Evolutionary conservation across 768 basidiomycete species (phyloP).

Genomic region (Arthromyces matolae): DNA sequence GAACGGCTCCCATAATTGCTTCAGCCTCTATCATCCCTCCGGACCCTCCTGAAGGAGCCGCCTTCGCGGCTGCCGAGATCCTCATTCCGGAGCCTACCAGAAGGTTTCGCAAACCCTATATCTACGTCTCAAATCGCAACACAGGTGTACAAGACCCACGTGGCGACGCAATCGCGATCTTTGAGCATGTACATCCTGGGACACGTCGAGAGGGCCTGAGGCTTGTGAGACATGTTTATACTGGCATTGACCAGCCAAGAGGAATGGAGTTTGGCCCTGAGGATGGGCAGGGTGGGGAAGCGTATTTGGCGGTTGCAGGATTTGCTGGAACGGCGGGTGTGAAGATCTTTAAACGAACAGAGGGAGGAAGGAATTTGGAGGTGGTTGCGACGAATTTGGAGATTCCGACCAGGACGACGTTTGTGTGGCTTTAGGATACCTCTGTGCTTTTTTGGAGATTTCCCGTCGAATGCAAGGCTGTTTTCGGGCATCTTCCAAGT

Average conservation of each 20-base stretch:
- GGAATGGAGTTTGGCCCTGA: conserved; percentile 60
- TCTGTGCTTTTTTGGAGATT: too few species aligned
- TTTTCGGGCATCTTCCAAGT: too few species aligned
- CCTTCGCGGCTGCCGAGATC: conserved; percentile 60
- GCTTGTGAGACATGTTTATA: conserved; percentile 50
- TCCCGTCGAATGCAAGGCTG: too few species aligned
- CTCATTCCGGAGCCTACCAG: conserved; percentile 48
- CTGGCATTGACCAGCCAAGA: conserved; percentile 58
- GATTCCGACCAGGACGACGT: conserved; percentile 47
- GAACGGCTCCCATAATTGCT: conserved; percentile 48
- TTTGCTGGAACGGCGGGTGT: conserved; percentile 50
- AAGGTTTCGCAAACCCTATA: conserved; percentile 47
- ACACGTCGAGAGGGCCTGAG: conserved; percentile 23
- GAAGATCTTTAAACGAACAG: conserved; percentile 47
- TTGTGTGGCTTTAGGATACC: conserved; percentile 41
- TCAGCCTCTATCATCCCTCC: conserved; percentile 48
- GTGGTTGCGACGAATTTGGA: conserved; percentile 50
- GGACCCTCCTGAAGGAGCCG: conserved; percentile 32
- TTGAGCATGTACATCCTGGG: conserved; percentile 33
- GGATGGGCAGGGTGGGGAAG: conserved; percentile 44
- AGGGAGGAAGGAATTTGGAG: conserved; percentile 47
- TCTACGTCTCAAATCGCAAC: conserved; percentile 71
- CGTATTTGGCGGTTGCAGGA: conserved; percentile 52
- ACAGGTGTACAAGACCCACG: conserved; percentile 42
- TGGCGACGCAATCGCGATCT: conserved; percentile 63